phyloP scores from a whole-genome alignment of 2,329 filamentous ascomycete species.

The Ophiostoma sp. region DNA sequence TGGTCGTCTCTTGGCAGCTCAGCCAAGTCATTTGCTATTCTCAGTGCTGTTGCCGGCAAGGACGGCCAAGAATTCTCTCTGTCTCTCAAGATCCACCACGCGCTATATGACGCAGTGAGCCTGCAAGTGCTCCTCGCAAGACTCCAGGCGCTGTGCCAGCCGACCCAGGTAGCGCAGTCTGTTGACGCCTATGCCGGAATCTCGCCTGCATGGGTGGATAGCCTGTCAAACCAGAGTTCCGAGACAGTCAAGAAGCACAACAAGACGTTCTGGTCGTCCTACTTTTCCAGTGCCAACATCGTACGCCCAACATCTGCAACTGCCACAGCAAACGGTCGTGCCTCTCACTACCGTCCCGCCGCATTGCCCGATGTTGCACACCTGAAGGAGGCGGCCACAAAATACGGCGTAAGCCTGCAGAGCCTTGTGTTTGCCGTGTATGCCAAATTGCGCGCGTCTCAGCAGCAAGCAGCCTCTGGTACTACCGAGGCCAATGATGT shows the following conservation, averaged over 20 bases:
- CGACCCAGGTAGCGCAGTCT: too few relatives aligned
- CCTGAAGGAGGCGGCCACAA: conserved; percentile 38
- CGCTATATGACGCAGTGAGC: conserved; percentile 81
- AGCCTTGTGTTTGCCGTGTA: conserved; percentile 70
- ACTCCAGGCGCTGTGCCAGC: conserved; percentile 30
- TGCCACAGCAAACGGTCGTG: not conserved
- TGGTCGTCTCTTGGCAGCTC: conserved; percentile 19
- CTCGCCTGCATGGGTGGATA: conserved; percentile 29
- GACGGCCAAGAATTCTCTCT: conserved; percentile 28
- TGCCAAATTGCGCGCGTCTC: conserved; percentile 35
- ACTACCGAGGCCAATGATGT: conserved; percentile 36
- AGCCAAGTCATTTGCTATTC: conserved; percentile 8
- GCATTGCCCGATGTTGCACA: conserved; percentile 39
- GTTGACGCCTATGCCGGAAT: not conserved
- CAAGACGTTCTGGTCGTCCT: conserved; percentile 40
- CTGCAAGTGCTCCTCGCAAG: conserved; percentile 56
- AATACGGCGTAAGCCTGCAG: conserved; percentile 61
- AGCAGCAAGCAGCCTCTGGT: conserved; percentile 30
- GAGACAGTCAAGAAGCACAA: conserved; percentile 14
- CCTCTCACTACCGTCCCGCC: conserved; percentile 38
- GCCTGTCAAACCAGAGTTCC: conserved; percentile 24
- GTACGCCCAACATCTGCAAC: not conserved
- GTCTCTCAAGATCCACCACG: conserved; percentile 69
- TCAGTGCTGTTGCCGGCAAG: conserved; percentile 5
- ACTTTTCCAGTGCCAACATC: conserved; percentile 32